Evolutionary conservation across 2,329 filamentous ascomycete species (phyloP).

Genomic region (Fusarium sp.): DNA sequence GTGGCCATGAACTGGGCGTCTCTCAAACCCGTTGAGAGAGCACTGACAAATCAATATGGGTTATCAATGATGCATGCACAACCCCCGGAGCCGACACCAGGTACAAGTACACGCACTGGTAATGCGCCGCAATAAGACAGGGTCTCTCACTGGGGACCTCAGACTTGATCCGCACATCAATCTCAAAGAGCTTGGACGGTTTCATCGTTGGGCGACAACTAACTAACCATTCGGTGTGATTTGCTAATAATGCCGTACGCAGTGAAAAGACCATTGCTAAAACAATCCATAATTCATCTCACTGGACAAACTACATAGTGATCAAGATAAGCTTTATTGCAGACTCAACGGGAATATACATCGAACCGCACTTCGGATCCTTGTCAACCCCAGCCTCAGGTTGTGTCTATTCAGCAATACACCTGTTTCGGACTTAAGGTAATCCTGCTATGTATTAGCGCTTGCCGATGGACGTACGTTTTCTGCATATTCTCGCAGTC

Average conservation of each 20-base stretch:
- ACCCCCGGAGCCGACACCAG: conserved; percentile 39
- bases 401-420: conserved; percentile 8
- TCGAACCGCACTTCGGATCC: conserved; percentile 12
- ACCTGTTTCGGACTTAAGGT: conserved; percentile 16
- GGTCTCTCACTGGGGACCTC: not conserved
- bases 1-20: not conserved
- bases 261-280: not conserved
- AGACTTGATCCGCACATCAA: conserved; percentile 22
- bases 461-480: conserved; percentile 3
- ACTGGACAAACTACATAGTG: not conserved
- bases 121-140: conserved; percentile 28
- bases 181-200: conserved; percentile 7
- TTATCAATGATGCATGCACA: conserved; percentile 29
- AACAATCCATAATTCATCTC: not conserved
- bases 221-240: conserved; percentile 12
- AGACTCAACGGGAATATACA: not conserved
- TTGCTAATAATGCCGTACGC: conserved; percentile 20
- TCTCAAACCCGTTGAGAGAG: not conserved
- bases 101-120: conserved; percentile 6
- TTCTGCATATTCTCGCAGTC: conserved; percentile 12
- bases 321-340: not conserved
- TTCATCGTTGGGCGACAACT: conserved; percentile 12
- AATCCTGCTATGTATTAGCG: not conserved
- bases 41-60: conserved; percentile 34
- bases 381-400: not conserved